These are phyloP conservation scores for Steccherinum ochraceum DNA, from an alignment of 768 basidiomycete genomes.

Conservation along the genomic window DNA sequence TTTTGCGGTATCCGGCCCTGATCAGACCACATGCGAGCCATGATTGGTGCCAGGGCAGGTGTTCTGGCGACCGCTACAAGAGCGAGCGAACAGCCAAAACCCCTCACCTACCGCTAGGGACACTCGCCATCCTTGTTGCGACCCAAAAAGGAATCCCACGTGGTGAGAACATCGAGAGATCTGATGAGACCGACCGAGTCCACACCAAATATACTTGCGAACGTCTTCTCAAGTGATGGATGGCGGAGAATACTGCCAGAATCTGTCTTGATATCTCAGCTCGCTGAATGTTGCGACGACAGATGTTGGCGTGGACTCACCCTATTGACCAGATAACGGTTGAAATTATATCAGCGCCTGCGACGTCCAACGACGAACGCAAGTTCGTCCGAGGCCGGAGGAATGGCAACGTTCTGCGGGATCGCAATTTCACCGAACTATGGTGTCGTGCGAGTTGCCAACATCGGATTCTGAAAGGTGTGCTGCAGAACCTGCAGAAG, in stretches of 20 bases:
- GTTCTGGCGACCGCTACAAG: conserved; percentile 1
- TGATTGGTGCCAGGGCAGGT: conserved; percentile 14
- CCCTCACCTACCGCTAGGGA: conserved; percentile 13
- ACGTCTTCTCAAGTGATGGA: not conserved
- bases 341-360: not conserved
- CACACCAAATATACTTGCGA: not conserved
- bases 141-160: conserved; percentile 7
- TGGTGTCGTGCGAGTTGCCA: not conserved
- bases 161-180: conserved; percentile 1
- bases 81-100: conserved; percentile 25
- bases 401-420: not conserved
- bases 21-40: conserved; percentile 14
- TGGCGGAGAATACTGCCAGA: not conserved
- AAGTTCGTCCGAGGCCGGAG: not conserved
- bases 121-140: conserved; percentile 1
- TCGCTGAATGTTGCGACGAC: not conserved
- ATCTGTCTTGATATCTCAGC: not conserved
- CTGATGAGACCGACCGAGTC: conserved; percentile 1
- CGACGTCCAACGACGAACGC: not conserved
- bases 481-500: no score
- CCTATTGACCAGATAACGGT: not conserved
- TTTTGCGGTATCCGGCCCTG: conserved; percentile 6
- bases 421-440: not conserved
- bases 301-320: not conserved
- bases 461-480: not conserved